Conservation (phyloP, 257 asterid species). For the Echium plantagineum region DNA sequence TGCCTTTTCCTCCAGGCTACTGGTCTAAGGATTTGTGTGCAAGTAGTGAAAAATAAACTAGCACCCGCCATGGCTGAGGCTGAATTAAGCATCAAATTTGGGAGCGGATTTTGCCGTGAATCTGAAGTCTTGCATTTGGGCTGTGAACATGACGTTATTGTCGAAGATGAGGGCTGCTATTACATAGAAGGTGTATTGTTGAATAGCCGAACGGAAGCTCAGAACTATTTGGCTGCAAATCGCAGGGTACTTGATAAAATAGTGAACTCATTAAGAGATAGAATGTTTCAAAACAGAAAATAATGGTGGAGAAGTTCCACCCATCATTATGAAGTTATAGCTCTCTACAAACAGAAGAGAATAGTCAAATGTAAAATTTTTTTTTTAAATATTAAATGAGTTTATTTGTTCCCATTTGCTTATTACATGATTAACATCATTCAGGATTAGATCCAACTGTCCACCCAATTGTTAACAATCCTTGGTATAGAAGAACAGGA, state of each 20-base stretch:
- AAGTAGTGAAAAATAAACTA: constrained; percentile 79
- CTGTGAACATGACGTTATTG: constrained; percentile 68
- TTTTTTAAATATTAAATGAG: too few species aligned
- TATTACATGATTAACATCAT: too few species aligned
- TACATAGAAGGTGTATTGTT: constrained; percentile 44
- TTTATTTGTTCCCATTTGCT: too few species aligned
- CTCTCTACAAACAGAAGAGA: too few species aligned
- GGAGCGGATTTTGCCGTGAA: constrained; percentile 52
- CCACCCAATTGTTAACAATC: too few species aligned
- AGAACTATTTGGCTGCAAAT: constrained; percentile 47
- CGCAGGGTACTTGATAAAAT: constrained; percentile 37
- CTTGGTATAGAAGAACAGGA: too few species aligned
- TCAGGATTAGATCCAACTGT: too few species aligned
- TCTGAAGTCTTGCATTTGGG: constrained; percentile 81
- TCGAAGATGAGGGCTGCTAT: constrained; percentile 43
- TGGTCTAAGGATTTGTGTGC: constrained; percentile 70
- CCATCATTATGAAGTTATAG: too few species aligned
- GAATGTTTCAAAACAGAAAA: constrained; percentile 35
- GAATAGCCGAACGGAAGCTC: constrained; percentile 47
- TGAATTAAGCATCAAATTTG: constrained; percentile 52
- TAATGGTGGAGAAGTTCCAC: neutral
- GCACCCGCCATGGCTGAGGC: constrained; percentile 75
- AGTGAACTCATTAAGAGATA: constrained; percentile 44
- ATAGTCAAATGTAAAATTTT: too few species aligned
- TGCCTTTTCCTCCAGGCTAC: constrained; percentile 41